A percentile compares a stretch with the other conserved stretches of the same genome.
These are phyloP conservation scores for Paracorniculantispora psalliotae DNA, from an alignment of 2,329 filamentous ascomycete genomes.

Conservation along the genomic window DNA sequence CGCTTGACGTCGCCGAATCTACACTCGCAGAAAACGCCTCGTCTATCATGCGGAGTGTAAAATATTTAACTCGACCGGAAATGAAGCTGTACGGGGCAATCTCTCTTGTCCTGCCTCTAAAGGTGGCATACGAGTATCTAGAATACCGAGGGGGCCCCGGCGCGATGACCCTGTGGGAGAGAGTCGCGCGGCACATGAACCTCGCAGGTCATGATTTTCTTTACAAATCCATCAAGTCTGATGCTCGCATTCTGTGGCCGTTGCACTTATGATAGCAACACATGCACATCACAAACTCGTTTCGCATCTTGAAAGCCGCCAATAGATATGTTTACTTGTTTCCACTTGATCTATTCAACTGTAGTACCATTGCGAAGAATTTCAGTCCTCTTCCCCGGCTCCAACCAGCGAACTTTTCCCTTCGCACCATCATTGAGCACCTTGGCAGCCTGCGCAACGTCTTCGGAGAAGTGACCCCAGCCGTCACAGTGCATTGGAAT, in stretches of 20 bases:
- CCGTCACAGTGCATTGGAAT: slow-evolving; percentile 44
- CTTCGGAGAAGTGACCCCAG: slow-evolving; percentile 41
- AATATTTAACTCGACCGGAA: slow-evolving; percentile 33
- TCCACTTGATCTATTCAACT: not conserved
- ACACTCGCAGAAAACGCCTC: slow-evolving; percentile 13
- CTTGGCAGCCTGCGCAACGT: slow-evolving; percentile 23
- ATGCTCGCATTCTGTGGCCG: not conserved
- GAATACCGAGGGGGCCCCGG: not conserved
- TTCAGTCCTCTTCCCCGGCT: slow-evolving; percentile 19
- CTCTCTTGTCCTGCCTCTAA: slow-evolving; percentile 29
- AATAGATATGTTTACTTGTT: not conserved
- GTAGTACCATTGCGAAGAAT: slow-evolving; percentile 11
- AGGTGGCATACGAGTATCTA: slow-evolving; percentile 15
- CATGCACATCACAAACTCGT: too few species aligned
- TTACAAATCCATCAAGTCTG: not conserved
- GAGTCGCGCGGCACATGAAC: not conserved
- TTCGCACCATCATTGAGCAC: slow-evolving; percentile 29
- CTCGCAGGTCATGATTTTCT: not conserved
- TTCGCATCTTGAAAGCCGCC: too few species aligned
- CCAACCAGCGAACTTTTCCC: slow-evolving; percentile 31
- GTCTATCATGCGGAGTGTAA: slow-evolving; percentile 29
- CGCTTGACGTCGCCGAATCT: not conserved
- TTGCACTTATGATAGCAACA: not conserved
- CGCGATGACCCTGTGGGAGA: not conserved
- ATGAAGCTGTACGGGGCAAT: slow-evolving; percentile 36